These are phyloP conservation scores for Naganishia sp. DNA, from an alignment of 1,284 basidiomycete genomes.

Conservation along the genomic window DNA sequence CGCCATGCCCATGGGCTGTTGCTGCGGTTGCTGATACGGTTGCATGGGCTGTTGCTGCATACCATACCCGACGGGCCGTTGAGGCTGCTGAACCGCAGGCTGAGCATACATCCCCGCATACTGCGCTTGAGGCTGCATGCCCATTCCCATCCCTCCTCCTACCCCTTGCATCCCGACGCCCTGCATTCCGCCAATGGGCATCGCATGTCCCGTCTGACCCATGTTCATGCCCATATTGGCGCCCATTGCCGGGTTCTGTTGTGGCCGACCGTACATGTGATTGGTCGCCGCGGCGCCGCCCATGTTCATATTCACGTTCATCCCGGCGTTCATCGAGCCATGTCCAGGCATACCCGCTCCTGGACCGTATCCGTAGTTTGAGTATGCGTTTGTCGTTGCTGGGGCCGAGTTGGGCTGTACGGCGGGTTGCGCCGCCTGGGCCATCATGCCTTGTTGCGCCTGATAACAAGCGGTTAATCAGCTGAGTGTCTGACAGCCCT, in stretches of 20 bases:
- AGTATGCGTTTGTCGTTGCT: constrained; percentile 25
- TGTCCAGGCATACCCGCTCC: constrained; percentile 38
- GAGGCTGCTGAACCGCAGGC: constrained; percentile 31
- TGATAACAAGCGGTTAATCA: not conserved
- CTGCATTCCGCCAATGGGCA: constrained; percentile 14
- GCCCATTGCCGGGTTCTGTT: constrained; percentile 13
- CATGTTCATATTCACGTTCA: constrained; percentile 25
- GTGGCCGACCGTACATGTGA: constrained; percentile 18
- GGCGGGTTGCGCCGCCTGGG: constrained; percentile 25
- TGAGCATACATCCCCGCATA: constrained; percentile 29
- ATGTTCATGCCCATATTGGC: constrained; percentile 15
- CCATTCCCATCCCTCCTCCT: constrained; percentile 1
- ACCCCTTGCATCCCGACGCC: constrained; percentile 18
- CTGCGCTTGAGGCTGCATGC: constrained; percentile 21
- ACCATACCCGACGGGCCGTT: constrained; percentile 28
- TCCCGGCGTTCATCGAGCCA: constrained; percentile 34
- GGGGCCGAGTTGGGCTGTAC: constrained; percentile 14
- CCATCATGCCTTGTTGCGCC: constrained; percentile 22
- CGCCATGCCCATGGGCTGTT: constrained; percentile 18
- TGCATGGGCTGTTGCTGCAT: constrained; percentile 11
- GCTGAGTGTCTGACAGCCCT: not conserved
- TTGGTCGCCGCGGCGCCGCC: not conserved
- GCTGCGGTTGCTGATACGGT: constrained; percentile 31
- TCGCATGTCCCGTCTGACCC: constrained; percentile 13
- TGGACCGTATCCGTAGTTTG: constrained; percentile 46